Evolutionary conservation across 2,329 filamentous ascomycete genomes (phyloP).

Genomic region (Blastomyces parvus): DNA sequence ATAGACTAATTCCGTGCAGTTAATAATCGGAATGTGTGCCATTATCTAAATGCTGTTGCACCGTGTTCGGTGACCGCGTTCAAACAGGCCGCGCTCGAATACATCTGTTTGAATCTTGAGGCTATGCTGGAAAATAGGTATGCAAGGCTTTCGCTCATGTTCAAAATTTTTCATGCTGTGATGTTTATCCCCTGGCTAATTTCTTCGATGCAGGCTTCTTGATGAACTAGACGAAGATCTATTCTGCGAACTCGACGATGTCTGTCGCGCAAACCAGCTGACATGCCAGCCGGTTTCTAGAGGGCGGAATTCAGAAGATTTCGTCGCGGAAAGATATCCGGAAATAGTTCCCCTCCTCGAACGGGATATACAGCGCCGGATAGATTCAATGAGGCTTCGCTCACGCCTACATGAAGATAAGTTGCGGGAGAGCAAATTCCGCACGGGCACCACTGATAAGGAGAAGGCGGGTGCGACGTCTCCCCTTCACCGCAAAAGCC

Average conservation of each 20-base stretch:
- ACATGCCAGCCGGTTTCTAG: constrained; percentile 66
- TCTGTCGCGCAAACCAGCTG: constrained; percentile 74
- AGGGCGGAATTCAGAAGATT: constrained; percentile 59
- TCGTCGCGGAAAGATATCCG: constrained; percentile 38
- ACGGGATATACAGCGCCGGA: constrained; percentile 48
- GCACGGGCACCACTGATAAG: constrained; percentile 59
- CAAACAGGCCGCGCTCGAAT: constrained; percentile 79
- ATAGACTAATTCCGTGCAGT: constrained; percentile 38
- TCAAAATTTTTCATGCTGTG: not conserved
- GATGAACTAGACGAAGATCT: constrained; percentile 78
- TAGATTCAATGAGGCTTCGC: constrained; percentile 68
- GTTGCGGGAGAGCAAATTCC: constrained; percentile 51
- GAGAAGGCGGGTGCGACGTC: constrained; percentile 43
- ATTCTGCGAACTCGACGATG: constrained; percentile 66
- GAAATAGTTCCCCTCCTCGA: constrained; percentile 34
- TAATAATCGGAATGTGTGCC: constrained; percentile 75
- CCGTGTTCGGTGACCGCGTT: constrained; percentile 76
- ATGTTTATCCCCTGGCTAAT: constrained; percentile 13
- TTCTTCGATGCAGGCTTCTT: constrained; percentile 46
- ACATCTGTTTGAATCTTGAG: constrained; percentile 84
- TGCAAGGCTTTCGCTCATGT: constrained; percentile 13
- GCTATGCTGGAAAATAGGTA: constrained; percentile 79
- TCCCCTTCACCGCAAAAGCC: constrained; percentile 36
- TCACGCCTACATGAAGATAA: constrained; percentile 56
- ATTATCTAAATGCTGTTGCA: constrained; percentile 74